Evolutionary conservation across 148 eudicot species (phyloP).

Genomic region (Silene uniflora): DNA sequence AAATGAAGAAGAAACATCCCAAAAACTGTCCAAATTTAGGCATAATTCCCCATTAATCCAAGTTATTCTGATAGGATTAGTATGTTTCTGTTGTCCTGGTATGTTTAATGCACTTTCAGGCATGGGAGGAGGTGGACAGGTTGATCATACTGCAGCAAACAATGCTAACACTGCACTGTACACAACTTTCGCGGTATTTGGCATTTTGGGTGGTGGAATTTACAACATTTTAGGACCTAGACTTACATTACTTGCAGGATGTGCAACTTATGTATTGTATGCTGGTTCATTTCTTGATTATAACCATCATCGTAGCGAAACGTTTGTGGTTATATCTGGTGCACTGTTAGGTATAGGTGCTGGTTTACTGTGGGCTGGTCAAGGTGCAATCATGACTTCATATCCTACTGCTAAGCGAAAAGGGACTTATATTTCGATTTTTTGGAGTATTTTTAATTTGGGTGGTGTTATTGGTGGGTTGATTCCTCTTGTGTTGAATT

Average conservation of each 20-base stretch:
- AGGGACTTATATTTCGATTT: slow-evolving; percentile 71
- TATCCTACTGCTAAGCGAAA: slow-evolving; percentile 63
- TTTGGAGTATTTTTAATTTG: slow-evolving; percentile 89
- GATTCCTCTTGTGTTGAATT: slow-evolving; percentile 68
- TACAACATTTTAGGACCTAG: slow-evolving; percentile 83
- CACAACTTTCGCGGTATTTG: slow-evolving; percentile 76
- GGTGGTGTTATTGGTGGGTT: slow-evolving; percentile 95
- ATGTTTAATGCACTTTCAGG: slow-evolving; percentile 95
- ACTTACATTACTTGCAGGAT: slow-evolving; percentile 61
- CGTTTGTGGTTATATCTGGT: slow-evolving; percentile 64
- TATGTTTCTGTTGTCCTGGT: slow-evolving; percentile 93
- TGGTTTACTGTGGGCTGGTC: slow-evolving; percentile 89
- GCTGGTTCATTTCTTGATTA: slow-evolving; percentile 73
- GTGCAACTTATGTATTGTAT: slow-evolving; percentile 71
- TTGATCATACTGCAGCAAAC: slow-evolving; percentile 86
- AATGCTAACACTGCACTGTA: slow-evolving; percentile 94
- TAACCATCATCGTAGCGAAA: slow-evolving; percentile 60
- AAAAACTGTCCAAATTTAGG: slow-evolving; percentile 34
- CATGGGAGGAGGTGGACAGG: slow-evolving; percentile 96
- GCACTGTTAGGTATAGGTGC: slow-evolving; percentile 79
- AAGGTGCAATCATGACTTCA: slow-evolving; percentile 94
- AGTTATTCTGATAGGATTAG: slow-evolving; percentile 64
- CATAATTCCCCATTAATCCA: slow-evolving; percentile 80
- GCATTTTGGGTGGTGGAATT: slow-evolving; percentile 83
- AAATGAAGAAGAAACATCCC: slow-evolving; percentile 31